Percentiles rank a stretch among this genome's conserved stretches.
Conservation (phyloP, 352 stramenopile genomes). For the Halophytophthora polymorphica region DNA sequence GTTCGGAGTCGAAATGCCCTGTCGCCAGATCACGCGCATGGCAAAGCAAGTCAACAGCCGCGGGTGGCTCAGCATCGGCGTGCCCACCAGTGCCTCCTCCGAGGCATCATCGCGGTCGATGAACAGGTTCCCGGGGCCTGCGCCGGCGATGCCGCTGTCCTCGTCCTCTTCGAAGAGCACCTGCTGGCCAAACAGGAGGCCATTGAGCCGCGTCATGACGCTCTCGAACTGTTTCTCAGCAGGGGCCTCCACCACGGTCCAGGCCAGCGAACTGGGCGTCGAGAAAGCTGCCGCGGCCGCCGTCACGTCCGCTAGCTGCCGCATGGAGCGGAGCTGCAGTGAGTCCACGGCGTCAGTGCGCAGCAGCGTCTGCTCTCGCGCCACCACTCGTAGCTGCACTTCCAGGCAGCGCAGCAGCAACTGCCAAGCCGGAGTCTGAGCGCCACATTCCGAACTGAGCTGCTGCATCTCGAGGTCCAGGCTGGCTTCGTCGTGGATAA, state of each 20-base stretch:
- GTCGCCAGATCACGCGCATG: conserved; percentile 44
- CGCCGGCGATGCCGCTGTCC: conserved; percentile 10
- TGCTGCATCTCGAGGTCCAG: conserved; percentile 56
- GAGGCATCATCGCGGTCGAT: conserved; percentile 17
- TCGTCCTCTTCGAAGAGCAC: conserved; percentile 74
- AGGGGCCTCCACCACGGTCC: conserved; percentile 38
- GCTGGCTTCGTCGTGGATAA: conserved; percentile 37
- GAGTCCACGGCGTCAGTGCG: conserved; percentile 32
- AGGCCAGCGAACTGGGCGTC: conserved; percentile 35
- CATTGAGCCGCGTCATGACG: conserved; percentile 42
- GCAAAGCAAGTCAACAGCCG: conserved; percentile 53
- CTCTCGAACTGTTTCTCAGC: conserved; percentile 45
- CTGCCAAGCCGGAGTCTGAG: conserved; percentile 48
- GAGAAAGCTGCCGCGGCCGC: conserved; percentile 43
- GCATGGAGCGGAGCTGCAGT: conserved; percentile 55
- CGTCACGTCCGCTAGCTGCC: conserved; percentile 42
- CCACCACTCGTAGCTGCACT: conserved; percentile 53
- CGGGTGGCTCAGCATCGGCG: conserved; percentile 49
- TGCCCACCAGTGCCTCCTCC: conserved; percentile 23
- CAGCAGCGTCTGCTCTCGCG: conserved; percentile 36
- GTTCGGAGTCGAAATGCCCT: conserved; percentile 26
- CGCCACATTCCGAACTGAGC: conserved; percentile 34
- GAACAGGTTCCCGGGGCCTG: conserved; percentile 6
- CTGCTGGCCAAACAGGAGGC: conserved; percentile 67
- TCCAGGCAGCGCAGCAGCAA: conserved; percentile 56